A percentile compares a stretch with the other conserved stretches of the same genome.
These are phyloP conservation scores for Taiozyma sp. DNA, from an alignment of 1,139 yeast genomes.

Conservation along the genomic window DNA sequence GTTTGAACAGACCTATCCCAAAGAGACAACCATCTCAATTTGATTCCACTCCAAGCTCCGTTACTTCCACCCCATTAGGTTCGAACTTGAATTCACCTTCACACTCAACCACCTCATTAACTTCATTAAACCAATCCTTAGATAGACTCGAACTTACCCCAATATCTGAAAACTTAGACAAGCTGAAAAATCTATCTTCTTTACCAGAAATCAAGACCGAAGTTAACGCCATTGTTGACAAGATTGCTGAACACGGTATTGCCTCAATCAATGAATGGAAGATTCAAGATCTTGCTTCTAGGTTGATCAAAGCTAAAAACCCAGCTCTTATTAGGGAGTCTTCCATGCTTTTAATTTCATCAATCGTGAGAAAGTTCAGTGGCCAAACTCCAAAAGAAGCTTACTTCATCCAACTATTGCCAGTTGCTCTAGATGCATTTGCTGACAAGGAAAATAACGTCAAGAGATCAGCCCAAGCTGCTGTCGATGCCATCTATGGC, in stretches of 20 bases:
- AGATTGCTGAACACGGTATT: conserved; percentile 43
- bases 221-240: conserved; percentile 51
- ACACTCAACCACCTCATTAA: conserved; percentile 54
- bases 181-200: conserved; percentile 52
- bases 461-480: conserved; percentile 72
- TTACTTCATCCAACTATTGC: conserved; percentile 55
- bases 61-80: conserved; percentile 23
- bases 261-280: conserved; percentile 60
- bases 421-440: conserved; percentile 55
- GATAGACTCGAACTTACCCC: conserved; percentile 68
- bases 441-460: conserved; percentile 89
- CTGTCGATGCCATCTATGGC: conserved; percentile 63
- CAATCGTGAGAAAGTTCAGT: conserved; percentile 61
- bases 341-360: conserved; percentile 61
- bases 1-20: conserved; percentile 13
- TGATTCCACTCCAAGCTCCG: conserved; percentile 15
- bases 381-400: conserved; percentile 75
- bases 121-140: conserved; percentile 68
- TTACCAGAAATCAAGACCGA: conserved; percentile 64
- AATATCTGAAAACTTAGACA: conserved; percentile 52
- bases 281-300: conserved; percentile 53
- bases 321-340: conserved; percentile 74
- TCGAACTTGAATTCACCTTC: conserved; percentile 23
- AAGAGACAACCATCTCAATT: conserved; percentile 5
- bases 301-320: conserved; percentile 70